phyloP scores from a whole-genome alignment of 179 eudicot species.

The Beta macrorhiza region DNA sequence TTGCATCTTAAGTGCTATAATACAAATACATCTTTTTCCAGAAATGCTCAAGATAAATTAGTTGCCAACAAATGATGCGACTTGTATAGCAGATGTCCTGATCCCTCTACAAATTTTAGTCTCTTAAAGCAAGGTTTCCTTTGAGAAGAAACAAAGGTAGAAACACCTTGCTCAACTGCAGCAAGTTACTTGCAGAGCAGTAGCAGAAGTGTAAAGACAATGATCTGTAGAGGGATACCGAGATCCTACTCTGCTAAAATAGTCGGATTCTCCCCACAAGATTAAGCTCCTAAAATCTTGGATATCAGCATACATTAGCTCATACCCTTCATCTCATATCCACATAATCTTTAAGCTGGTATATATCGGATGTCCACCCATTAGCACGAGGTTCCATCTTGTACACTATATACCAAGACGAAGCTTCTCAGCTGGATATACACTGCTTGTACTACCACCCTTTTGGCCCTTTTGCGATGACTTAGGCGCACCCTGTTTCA shows the following conservation, averaged over 20 bases:
- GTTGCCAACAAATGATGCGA: not conserved
- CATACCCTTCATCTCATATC: not conserved
- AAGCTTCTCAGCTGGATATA: conserved; percentile 61
- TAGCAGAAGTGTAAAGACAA: not conserved
- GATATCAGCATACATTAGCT: not conserved
- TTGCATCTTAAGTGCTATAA: conserved; percentile 7
- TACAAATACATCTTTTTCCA: not conserved
- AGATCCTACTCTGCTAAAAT: not conserved
- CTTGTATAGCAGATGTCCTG: not conserved
- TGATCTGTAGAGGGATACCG: not conserved
- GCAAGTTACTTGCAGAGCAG: conserved; percentile 1
- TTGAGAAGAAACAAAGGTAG: not conserved
- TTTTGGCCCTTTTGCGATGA: conserved; percentile 29
- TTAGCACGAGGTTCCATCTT: not conserved
- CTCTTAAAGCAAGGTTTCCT: not conserved
- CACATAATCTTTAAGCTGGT: not conserved
- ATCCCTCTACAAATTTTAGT: not conserved
- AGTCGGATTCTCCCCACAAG: not conserved
- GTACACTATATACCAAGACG: conserved; percentile 34
- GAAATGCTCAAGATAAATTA: not conserved
- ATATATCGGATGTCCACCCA: not conserved
- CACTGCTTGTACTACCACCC: conserved; percentile 36
- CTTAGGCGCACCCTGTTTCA: conserved; percentile 25
- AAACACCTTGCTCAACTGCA: not conserved
- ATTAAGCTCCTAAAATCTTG: not conserved